Evolutionary conservation across 169 alveolate genomes (phyloP).

Genomic region (Plasmodium yoelii): DNA sequence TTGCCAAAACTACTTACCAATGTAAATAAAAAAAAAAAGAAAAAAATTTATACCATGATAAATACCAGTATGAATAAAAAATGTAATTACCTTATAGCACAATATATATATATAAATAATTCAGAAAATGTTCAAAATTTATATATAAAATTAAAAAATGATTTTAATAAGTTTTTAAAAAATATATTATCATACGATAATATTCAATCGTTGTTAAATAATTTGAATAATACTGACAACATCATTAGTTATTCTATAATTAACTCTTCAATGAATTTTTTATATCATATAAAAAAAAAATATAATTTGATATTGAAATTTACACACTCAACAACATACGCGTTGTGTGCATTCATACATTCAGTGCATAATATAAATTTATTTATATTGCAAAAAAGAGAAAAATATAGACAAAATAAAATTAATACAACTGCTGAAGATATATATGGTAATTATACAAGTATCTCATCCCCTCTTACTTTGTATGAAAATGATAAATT

Average conservation of each 20-base stretch:
- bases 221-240: not conserved
- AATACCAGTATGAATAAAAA: not conserved
- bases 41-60: not conserved
- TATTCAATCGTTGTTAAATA: conserved; percentile 3
- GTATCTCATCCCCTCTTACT: no score
- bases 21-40: conserved; percentile 30
- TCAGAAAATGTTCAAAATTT: conserved; percentile 5
- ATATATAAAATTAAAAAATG: conserved; percentile 54
- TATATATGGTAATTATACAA: no score
- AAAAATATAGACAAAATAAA: not conserved
- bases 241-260: conserved; percentile 41
- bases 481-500: not conserved
- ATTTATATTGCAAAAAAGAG: conserved; percentile 12
- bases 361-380: conserved; percentile 35
- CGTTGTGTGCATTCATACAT: conserved; percentile 35
- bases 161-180: conserved; percentile 36
- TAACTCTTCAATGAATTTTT: conserved; percentile 39
- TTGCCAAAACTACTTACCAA: conserved; percentile 39
- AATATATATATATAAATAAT: conserved; percentile 36
- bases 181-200: conserved; percentile 25
- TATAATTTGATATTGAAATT: conserved; percentile 48
- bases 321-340: conserved; percentile 21
- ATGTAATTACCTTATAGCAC: conserved; percentile 17
- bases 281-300: conserved; percentile 38
- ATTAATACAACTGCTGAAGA: not conserved